Conservation (phyloP, 1,284 basidiomycete species). For the Ceratobasidium sp. region DNA sequence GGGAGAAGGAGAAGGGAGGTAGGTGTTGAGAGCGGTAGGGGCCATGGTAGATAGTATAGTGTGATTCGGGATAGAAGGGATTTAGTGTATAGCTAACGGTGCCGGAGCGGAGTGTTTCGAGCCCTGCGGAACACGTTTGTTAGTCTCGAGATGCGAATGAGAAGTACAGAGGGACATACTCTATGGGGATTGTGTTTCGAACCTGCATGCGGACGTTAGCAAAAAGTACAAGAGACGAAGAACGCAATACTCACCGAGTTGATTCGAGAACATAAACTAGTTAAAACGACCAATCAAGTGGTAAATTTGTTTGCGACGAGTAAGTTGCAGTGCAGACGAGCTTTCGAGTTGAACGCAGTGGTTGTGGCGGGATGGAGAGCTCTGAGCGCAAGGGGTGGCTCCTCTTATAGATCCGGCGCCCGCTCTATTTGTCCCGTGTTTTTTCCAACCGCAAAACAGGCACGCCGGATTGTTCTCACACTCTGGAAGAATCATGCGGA, state of each 20-base stretch:
- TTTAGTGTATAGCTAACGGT: constrained; percentile 36
- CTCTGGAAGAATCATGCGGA: background rate
- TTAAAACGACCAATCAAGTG: constrained; percentile 29
- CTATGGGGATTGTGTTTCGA: constrained; percentile 43
- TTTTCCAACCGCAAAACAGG: constrained; percentile 19
- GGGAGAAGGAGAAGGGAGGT: constrained; percentile 39
- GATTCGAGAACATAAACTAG: constrained; percentile 42
- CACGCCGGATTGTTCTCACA: constrained; percentile 16
- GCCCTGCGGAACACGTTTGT: constrained; percentile 12
- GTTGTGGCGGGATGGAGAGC: constrained; percentile 22
- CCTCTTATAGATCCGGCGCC: constrained; percentile 28
- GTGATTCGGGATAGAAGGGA: background rate
- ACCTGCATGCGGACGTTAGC: constrained; percentile 8
- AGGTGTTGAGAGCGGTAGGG: constrained; percentile 48
- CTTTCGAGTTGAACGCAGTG: constrained; percentile 24
- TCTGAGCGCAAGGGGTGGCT: background rate
- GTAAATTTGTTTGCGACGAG: background rate
- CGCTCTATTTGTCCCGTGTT: constrained; percentile 31
- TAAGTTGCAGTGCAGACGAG: background rate
- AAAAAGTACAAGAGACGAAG: background rate
- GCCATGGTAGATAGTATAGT: constrained; percentile 23
- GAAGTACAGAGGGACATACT: background rate
- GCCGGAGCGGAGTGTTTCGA: constrained; percentile 38
- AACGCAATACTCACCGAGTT: constrained; percentile 26
- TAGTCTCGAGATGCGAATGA: background rate